Evolutionary conservation across 768 basidiomycete species (phyloP).

Genomic region (Saitozyma sp.): DNA sequence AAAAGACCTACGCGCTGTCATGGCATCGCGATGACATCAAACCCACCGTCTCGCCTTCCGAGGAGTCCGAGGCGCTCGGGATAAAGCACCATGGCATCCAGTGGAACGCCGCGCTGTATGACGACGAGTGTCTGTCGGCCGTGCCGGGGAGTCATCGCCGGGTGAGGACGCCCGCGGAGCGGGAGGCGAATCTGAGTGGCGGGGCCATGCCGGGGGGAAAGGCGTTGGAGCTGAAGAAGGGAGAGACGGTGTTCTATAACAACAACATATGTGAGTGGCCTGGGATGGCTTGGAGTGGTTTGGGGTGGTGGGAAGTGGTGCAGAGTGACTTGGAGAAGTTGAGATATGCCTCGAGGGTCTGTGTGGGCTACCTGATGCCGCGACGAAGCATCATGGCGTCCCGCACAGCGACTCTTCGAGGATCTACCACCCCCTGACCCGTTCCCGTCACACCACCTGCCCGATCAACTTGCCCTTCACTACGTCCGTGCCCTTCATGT

Average conservation of each 20-base stretch:
- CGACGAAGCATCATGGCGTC: too few species aligned
- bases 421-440: too few species aligned
- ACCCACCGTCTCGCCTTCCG: constrained; percentile 61
- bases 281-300: background rate
- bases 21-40: constrained; percentile 79
- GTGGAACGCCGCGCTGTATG: constrained; percentile 75
- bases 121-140: constrained; percentile 68
- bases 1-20: constrained; percentile 68
- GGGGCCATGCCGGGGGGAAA: constrained; percentile 71
- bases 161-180: constrained; percentile 63
- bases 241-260: constrained; percentile 78
- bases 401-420: too few species aligned
- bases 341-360: too few species aligned
- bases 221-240: constrained; percentile 55
- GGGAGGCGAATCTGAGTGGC: constrained; percentile 62
- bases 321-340: too few species aligned
- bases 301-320: too few species aligned
- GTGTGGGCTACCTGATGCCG: too few species aligned
- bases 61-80: constrained; percentile 63
- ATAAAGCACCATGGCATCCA: constrained; percentile 72
- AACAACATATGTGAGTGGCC: constrained; percentile 59
- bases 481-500: too few species aligned
- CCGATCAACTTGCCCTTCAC: too few species aligned
- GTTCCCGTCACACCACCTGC: too few species aligned
- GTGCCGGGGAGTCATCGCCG: constrained; percentile 68